Evolutionary conservation across 139 green algal genomes (phyloP).

Genomic region (Chlorella sp.): DNA sequence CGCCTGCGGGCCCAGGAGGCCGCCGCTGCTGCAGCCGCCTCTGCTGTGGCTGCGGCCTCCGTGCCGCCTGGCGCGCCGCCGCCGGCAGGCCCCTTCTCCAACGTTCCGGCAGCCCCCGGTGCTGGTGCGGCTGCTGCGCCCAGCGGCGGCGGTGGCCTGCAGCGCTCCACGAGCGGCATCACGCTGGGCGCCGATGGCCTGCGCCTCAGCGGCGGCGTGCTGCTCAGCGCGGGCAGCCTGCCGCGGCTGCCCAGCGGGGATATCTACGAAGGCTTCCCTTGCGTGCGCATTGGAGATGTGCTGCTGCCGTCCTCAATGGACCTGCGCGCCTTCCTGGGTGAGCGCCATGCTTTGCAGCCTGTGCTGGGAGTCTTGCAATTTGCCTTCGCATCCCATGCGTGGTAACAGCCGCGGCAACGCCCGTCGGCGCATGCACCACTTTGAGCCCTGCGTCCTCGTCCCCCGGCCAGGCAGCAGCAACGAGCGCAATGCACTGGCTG

Average conservation of each 20-base stretch:
- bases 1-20: slow-evolving; percentile 43
- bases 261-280: slow-evolving; percentile 45
- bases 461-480: no score
- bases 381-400: no score
- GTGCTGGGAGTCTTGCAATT: no score
- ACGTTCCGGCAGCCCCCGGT: neutral
- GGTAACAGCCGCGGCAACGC: no score
- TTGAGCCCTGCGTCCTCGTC: no score
- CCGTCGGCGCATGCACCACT: no score
- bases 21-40: neutral
- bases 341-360: no score
- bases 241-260: slow-evolving; percentile 39
- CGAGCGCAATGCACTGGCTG: no score
- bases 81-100: neutral
- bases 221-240: slow-evolving; percentile 20
- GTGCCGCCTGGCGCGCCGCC: neutral
- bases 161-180: slow-evolving; percentile 3
- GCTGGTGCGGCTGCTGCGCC: neutral
- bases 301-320: slow-evolving; percentile 67
- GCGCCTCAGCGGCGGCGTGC: slow-evolving; percentile 18
- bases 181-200: slow-evolving; percentile 6
- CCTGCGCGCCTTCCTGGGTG: slow-evolving; percentile 51
- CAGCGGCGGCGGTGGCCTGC: neutral
- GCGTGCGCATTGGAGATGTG: slow-evolving; percentile 52
- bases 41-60: neutral